Conservation (phyloP, 495 filamentous ascomycete genomes). For the Hypoxylon intermedium region DNA sequence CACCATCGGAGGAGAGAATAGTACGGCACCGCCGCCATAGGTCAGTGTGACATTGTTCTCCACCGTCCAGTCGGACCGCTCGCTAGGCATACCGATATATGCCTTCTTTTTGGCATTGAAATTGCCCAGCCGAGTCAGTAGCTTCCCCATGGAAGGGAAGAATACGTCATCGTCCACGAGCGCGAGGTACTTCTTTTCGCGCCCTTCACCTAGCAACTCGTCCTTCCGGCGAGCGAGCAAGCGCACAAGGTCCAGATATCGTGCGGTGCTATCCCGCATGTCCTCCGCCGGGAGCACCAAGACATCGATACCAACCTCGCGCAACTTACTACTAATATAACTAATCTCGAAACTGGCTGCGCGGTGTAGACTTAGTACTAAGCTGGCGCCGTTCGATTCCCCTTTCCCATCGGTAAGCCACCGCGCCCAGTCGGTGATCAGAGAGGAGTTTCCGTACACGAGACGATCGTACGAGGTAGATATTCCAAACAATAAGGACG, state of each 20-base stretch:
- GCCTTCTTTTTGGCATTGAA: conserved; percentile 57
- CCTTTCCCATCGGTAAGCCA: conserved; percentile 44
- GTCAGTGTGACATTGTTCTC: conserved; percentile 56
- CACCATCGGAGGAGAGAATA: conserved; percentile 61
- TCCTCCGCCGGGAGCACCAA: conserved; percentile 37
- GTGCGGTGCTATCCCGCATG: conserved; percentile 39
- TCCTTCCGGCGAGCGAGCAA: conserved; percentile 37
- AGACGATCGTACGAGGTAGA: conserved; percentile 63
- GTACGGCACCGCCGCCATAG: conserved; percentile 67
- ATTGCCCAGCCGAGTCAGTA: conserved; percentile 54
- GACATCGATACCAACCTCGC: conserved; percentile 40
- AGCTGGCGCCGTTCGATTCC: conserved; percentile 47
- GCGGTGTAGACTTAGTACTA: conserved; percentile 60
- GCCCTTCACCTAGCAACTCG: conserved; percentile 9
- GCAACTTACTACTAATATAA: conserved; percentile 36
- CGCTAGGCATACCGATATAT: conserved; percentile 66
- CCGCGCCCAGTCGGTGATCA: conserved; percentile 45
- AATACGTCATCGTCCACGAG: conserved; percentile 57
- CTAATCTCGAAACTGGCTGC: conserved; percentile 38
- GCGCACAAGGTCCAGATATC: conserved; percentile 45
- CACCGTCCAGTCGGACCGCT: conserved; percentile 50
- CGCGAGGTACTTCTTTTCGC: conserved; percentile 39
- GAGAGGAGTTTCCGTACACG: conserved; percentile 49
- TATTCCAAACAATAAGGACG: conserved; percentile 64
- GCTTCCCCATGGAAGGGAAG: conserved; percentile 59